Conservation (phyloP, 2,329 filamentous ascomycete genomes). For the Harringtonia lauricola region DNA sequence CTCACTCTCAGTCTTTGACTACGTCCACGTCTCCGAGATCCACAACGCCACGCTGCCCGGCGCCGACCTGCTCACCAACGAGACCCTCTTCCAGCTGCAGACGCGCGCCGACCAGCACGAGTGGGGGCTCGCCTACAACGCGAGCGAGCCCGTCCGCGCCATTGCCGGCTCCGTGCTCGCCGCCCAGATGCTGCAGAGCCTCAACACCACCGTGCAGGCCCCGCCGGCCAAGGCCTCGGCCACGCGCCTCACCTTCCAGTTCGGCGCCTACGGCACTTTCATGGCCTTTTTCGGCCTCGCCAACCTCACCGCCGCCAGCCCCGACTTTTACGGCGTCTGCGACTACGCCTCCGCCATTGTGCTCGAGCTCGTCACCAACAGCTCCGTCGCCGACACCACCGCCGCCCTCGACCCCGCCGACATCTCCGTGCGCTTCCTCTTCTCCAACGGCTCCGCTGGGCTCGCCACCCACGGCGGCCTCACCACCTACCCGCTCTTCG, state of each 20-base stretch:
- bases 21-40: slow-evolving; percentile 47
- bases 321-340: slow-evolving; percentile 64
- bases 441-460: slow-evolving; percentile 46
- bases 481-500: slow-evolving; percentile 45
- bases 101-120: slow-evolving; percentile 72
- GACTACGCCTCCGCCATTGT: slow-evolving; percentile 75
- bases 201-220: slow-evolving; percentile 36
- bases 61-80: slow-evolving; percentile 45
- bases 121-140: slow-evolving; percentile 74
- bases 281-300: slow-evolving; percentile 53
- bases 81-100: slow-evolving; percentile 50
- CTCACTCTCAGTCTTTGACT: slow-evolving; percentile 38
- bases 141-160: slow-evolving; percentile 52
- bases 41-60: slow-evolving; percentile 51
- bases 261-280: slow-evolving; percentile 51
- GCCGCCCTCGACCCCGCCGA: slow-evolving; percentile 21
- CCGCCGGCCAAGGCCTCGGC: slow-evolving; percentile 17
- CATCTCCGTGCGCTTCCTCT: slow-evolving; percentile 49
- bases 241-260: slow-evolving; percentile 39
- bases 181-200: slow-evolving; percentile 39
- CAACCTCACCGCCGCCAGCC: slow-evolving; percentile 35
- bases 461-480: slow-evolving; percentile 39
- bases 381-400: slow-evolving; percentile 33
- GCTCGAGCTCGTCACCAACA: slow-evolving; percentile 59
- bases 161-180: slow-evolving; percentile 47